Evolutionary conservation across 2,329 filamentous ascomycete species (phyloP).

Genomic region (Aspergillus tanneri): DNA sequence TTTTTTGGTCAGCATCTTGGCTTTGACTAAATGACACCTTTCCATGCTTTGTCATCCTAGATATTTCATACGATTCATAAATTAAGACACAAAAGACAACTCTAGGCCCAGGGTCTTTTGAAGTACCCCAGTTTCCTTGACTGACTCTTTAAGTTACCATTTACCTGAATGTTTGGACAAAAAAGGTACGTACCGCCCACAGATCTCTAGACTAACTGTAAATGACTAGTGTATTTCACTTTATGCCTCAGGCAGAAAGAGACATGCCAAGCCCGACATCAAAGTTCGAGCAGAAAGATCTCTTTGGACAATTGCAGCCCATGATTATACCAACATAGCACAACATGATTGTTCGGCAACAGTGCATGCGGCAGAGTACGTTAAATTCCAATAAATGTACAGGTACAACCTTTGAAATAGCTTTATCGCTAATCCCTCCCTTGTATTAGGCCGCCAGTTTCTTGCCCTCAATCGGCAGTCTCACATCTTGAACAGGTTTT

Average conservation of each 20-base stretch:
- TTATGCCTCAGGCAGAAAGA: slow-evolving; percentile 25
- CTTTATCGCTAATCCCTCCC: slow-evolving; percentile 15
- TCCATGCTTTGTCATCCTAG: too few species aligned
- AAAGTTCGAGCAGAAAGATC: slow-evolving; percentile 36
- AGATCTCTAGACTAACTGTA: slow-evolving; percentile 3
- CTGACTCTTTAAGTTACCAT: too few species aligned
- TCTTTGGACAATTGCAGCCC: slow-evolving; percentile 14
- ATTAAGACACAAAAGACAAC: too few species aligned
- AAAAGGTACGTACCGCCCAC: too few species aligned
- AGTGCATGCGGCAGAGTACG: slow-evolving; percentile 44
- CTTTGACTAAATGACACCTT: too few species aligned
- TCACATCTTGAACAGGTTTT: slow-evolving; percentile 34
- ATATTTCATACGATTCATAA: too few species aligned
- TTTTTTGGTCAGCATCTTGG: too few species aligned
- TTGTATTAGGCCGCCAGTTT: slow-evolving; percentile 37
- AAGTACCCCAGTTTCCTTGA: too few species aligned
- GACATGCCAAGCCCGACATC: slow-evolving; percentile 35
- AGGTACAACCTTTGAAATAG: neutral
- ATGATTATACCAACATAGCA: slow-evolving; percentile 14
- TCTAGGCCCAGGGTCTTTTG: too few species aligned
- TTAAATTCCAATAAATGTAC: neutral
- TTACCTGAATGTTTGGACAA: too few species aligned
- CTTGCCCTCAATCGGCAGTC: slow-evolving; percentile 34
- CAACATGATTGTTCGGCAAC: slow-evolving; percentile 44
- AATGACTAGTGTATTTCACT: slow-evolving; percentile 4